Conservation (phyloP, 192 early-diverging fungal species). For the Pecoramyces ruminantium region DNA sequence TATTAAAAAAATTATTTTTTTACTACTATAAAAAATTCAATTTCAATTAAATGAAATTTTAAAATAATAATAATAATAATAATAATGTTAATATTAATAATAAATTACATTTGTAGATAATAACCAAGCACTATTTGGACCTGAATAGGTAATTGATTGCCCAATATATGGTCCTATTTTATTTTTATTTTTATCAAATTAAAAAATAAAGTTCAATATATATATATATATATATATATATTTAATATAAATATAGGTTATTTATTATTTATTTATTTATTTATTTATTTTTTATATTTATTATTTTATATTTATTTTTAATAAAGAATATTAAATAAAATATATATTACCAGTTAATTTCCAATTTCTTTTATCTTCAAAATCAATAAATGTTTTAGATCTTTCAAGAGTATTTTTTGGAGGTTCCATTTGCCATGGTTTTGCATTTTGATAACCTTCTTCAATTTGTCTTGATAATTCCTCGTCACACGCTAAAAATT, state of each 20-base stretch:
- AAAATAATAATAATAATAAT: no score
- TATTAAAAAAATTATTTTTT: no score
- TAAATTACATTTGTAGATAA: constrained; percentile 36
- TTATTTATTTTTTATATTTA: no score
- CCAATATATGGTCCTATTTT: constrained; percentile 61
- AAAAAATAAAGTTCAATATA: no score
- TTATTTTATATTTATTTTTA: no score
- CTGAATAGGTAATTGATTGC: constrained; percentile 55
- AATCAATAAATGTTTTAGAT: background rate
- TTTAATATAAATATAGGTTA: no score
- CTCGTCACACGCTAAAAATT: constrained; percentile 65
- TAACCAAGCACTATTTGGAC: constrained; percentile 39
- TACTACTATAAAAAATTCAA: no score
- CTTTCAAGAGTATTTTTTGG: background rate
- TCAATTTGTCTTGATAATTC: constrained; percentile 65
- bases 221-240: no score
- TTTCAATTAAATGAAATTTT: no score
- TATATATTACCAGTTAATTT: background rate
- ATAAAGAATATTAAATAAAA: background rate
- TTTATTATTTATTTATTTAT: no score
- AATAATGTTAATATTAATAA: background rate
- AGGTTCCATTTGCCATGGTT: constrained; percentile 9
- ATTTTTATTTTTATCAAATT: constrained; percentile 34
- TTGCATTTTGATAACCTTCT: constrained; percentile 48
- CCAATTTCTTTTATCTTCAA: background rate